Conservation (phyloP, 2,329 filamentous ascomycete genomes). For the Didymella pinodella region DNA sequence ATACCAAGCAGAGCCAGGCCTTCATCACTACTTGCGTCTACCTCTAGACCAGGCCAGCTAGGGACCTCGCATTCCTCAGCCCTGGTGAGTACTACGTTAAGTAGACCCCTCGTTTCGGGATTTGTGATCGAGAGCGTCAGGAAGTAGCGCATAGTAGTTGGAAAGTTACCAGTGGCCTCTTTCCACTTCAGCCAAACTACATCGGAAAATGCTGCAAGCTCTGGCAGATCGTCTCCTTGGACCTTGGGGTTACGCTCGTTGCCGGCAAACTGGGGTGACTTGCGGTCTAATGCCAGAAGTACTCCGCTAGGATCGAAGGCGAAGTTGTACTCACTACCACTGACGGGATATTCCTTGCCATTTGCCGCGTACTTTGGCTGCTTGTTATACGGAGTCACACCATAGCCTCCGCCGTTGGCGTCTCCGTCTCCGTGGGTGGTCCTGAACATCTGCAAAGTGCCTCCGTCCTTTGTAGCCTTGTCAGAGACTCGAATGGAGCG, state of each 20-base stretch:
- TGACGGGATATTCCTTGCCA: slow-evolving; percentile 6
- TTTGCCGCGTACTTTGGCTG: slow-evolving; percentile 5
- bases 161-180: background rate
- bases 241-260: slow-evolving; percentile 12
- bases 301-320: slow-evolving; percentile 16
- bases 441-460: slow-evolving; percentile 5
- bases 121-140: slow-evolving; percentile 12
- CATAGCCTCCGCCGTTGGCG: slow-evolving; percentile 5
- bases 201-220: slow-evolving; percentile 15
- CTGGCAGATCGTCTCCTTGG: slow-evolving; percentile 8
- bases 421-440: slow-evolving; percentile 11
- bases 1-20: slow-evolving; percentile 15
- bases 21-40: slow-evolving; percentile 4
- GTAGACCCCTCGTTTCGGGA: slow-evolving; percentile 5
- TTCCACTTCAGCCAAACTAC: slow-evolving; percentile 19
- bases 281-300: slow-evolving; percentile 15
- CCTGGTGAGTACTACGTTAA: slow-evolving; percentile 3
- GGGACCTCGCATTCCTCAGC: slow-evolving; percentile 1
- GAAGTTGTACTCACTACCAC: slow-evolving; percentile 16
- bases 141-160: slow-evolving; percentile 14
- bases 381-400: slow-evolving; percentile 3
- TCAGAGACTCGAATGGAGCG: slow-evolving; percentile 12
- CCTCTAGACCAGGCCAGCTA: slow-evolving; percentile 10
- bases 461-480: slow-evolving; percentile 9
- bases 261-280: slow-evolving; percentile 17